Conservation (phyloP, 1,284 basidiomycete genomes). For the Pyrrhoderma noxium region DNA sequence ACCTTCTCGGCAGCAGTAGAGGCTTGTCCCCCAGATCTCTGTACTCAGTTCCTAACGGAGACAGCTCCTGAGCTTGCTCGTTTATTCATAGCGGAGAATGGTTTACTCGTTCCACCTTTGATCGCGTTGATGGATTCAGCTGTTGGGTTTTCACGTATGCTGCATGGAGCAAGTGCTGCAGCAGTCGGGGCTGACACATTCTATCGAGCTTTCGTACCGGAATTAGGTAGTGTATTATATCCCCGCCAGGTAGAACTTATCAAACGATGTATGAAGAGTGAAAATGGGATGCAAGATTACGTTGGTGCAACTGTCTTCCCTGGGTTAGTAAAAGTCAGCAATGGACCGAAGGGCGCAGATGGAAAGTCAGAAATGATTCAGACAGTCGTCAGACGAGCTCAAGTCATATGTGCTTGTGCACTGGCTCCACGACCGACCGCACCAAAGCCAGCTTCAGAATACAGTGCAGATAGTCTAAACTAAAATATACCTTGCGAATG, state of each 20-base stretch:
- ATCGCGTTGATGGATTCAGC: conserved; percentile 57
- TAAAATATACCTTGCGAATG: background rate
- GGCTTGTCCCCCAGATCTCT: conserved; percentile 59
- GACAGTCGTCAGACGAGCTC: conserved; percentile 70
- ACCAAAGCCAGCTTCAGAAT: conserved; percentile 12
- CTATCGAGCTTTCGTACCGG: conserved; percentile 76
- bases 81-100: conserved; percentile 37
- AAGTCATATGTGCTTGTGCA: conserved; percentile 78
- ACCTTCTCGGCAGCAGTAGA: conserved; percentile 79
- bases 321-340: conserved; percentile 71
- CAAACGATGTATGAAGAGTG: conserved; percentile 67
- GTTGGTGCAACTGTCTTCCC: conserved; percentile 80
- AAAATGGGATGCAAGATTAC: conserved; percentile 57
- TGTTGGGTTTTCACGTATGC: conserved; percentile 72
- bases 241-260: conserved; percentile 71
- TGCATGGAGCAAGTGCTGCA: conserved; percentile 59
- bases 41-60: conserved; percentile 54
- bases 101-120: conserved; percentile 34
- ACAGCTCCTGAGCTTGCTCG: conserved; percentile 54
- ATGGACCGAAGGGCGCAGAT: conserved; percentile 30
- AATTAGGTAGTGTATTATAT: conserved; percentile 58
- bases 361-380: conserved; percentile 46
- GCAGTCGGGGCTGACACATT: conserved; percentile 59
- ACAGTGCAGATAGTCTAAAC: conserved; percentile 5
- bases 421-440: conserved; percentile 28